Evolutionary conservation across 208 protist species (phyloP).

Genomic region (Kentomonas sorsogonicus): DNA sequence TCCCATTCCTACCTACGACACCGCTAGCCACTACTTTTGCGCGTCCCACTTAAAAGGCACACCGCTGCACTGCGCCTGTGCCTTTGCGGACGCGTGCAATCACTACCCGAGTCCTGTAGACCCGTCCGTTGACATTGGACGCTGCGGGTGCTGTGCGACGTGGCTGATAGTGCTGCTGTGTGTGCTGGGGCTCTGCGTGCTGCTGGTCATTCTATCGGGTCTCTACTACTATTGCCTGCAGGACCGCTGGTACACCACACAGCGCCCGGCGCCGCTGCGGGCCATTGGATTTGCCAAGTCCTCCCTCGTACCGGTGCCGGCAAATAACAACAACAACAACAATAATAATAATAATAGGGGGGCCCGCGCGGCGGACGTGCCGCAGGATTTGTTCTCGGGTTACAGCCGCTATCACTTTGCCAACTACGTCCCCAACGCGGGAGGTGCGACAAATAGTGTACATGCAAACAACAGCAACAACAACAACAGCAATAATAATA

Average conservation of each 20-base stretch:
- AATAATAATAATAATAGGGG: too few relatives aligned
- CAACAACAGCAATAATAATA: too few relatives aligned
- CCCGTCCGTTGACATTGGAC: constrained; percentile 52
- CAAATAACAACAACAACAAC: too few relatives aligned
- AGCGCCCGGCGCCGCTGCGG: constrained; percentile 30
- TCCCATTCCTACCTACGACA: constrained; percentile 15
- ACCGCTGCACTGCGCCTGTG: constrained; percentile 28
- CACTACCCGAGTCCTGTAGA: constrained; percentile 13
- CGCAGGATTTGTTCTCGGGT: constrained; percentile 50
- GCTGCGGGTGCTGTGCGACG: constrained; percentile 46
- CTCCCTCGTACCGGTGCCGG: too few relatives aligned
- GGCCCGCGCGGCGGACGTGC: too few relatives aligned
- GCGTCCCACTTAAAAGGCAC: constrained; percentile 2
- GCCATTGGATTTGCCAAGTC: too few relatives aligned
- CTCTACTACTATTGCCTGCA: constrained; percentile 36
- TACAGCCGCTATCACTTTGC: constrained; percentile 46
- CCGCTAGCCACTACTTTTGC: constrained; percentile 27
- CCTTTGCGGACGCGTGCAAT: constrained; percentile 16
- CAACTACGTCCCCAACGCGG: constrained; percentile 13
- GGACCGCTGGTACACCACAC: constrained; percentile 57
- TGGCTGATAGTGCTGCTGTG: constrained; percentile 52
- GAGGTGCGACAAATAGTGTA: not conserved
- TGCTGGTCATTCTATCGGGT: constrained; percentile 16
- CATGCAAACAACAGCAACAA: too few relatives aligned
- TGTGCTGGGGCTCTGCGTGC: constrained; percentile 18